Conservation (phyloP, 192 early-diverging fungal genomes). For the Lobosporangium transversale region DNA sequence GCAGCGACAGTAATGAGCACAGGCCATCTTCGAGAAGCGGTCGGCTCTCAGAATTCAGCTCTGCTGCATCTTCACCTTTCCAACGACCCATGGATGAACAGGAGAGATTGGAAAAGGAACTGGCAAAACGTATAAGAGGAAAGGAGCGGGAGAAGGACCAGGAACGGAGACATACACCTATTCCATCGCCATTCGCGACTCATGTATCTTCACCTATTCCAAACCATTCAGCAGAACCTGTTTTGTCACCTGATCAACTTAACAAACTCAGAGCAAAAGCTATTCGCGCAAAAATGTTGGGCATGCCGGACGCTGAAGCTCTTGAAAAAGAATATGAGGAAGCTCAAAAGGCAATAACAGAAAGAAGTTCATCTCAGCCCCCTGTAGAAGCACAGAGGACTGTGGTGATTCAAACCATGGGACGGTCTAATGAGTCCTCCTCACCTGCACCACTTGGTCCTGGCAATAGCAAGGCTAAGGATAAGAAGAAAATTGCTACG, state of each 20-base stretch:
- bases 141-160: constrained; percentile 45
- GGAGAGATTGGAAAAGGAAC: constrained; percentile 33
- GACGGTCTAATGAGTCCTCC: constrained; percentile 30
- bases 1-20: constrained; percentile 16
- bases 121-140: constrained; percentile 25
- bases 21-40: constrained; percentile 27
- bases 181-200: constrained; percentile 46
- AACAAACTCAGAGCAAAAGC: constrained; percentile 88
- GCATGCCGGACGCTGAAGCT: constrained; percentile 63
- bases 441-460: constrained; percentile 30
- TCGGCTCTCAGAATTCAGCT: constrained; percentile 39
- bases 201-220: constrained; percentile 49
- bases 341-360: constrained; percentile 62
- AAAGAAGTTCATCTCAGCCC: constrained; percentile 6
- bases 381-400: constrained; percentile 38
- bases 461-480: constrained; percentile 53
- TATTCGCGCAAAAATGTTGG: constrained; percentile 82
- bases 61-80: constrained; percentile 48
- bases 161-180: constrained; percentile 33
- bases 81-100: constrained; percentile 49
- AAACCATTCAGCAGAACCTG: constrained; percentile 22
- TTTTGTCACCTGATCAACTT: constrained; percentile 66
- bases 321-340: constrained; percentile 79
- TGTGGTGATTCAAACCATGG: constrained; percentile 52
- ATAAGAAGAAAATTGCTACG: constrained; percentile 62